Evolutionary conservation across 352 stramenopile species (phyloP), one percentile per base, ranked within the genome.

Genomic region (Phytophthora pseudosyringae): DNA sequence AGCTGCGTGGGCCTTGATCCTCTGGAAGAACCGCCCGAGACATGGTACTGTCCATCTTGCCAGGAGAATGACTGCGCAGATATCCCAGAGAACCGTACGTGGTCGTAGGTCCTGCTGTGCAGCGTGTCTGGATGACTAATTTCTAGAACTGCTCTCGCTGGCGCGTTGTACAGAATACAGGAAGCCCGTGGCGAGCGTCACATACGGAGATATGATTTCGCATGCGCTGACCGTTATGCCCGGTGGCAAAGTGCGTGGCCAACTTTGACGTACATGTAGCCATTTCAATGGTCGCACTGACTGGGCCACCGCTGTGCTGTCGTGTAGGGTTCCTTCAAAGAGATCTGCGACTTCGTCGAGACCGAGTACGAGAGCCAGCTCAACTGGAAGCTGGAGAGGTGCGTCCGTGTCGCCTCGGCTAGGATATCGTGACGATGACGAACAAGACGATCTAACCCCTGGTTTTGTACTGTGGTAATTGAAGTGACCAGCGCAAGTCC

Each of bases 331-430:
- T 86, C 89, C 4, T 97, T 96, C 68, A 97, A 94, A 59, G 80
- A 95, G 51, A 97, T 97, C 63, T 97, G 88, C 32, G 82, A 95
- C 57, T 94, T 95, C 70, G 85, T 97, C 33, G 89, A 96, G 73
- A 80, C 73, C 12, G 54, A 95, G 52, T 97, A 95, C 71, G 81
- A 92, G 52, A 91, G 79, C 50, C 81, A 94, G 70, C 81, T 97
- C 36, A 95, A 97, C 73, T 97, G 89, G 89, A 97, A 97, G 65
- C 73, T 97, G 7, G 89, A 96, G 59, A 90, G 81, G 85, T 93
- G 28, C 11, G 63, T 43, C 1, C n/a, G 13, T 33, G 25, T 49
- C 8, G 21, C 21, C 21, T 21, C 3, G 18, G 6, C 4, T 28
- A n/a, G 28, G 25, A 11, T 43, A 8, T 36, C 15, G 28, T 52